phyloP scores from a whole-genome alignment of 1,139 yeast genomes.

The Geotrichum restrictum region DNA sequence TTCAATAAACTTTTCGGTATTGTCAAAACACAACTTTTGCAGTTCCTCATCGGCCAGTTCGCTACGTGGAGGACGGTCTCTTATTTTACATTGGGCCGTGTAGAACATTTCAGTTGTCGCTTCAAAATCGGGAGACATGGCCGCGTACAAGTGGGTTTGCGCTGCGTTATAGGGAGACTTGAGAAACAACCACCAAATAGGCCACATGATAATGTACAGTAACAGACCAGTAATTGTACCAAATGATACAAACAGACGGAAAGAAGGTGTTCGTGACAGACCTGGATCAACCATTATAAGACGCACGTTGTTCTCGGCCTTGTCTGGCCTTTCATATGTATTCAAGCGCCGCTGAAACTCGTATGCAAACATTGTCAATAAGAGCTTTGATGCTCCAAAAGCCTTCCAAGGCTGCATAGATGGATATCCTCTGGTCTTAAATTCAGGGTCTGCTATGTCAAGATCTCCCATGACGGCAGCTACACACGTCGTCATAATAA shows the following conservation, averaged over 20 bases:
- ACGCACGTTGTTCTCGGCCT: slow-evolving; percentile 61
- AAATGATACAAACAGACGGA: slow-evolving; percentile 70
- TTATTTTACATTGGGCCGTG: slow-evolving; percentile 65
- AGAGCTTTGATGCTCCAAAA: slow-evolving; percentile 76
- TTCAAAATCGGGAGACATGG: slow-evolving; percentile 66
- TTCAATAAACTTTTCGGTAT: slow-evolving; percentile 55
- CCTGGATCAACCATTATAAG: slow-evolving; percentile 89
- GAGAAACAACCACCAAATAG: slow-evolving; percentile 75
- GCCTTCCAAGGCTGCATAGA: slow-evolving; percentile 62
- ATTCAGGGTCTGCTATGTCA: slow-evolving; percentile 63
- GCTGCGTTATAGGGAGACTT: slow-evolving; percentile 76
- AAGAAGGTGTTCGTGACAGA: slow-evolving; percentile 78
- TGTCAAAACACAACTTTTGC: slow-evolving; percentile 59
- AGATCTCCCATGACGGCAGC: slow-evolving; percentile 69
- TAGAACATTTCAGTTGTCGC: slow-evolving; percentile 61
- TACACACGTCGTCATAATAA: slow-evolving; percentile 70
- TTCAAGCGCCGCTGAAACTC: slow-evolving; percentile 68
- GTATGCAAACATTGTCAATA: slow-evolving; percentile 66
- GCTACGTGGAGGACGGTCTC: slow-evolving; percentile 51
- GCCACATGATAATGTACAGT: slow-evolving; percentile 64
- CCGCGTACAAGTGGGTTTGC: slow-evolving; percentile 67
- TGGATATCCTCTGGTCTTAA: slow-evolving; percentile 61
- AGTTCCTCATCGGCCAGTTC: slow-evolving; percentile 62
- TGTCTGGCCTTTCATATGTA: slow-evolving; percentile 58
- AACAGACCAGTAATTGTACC: slow-evolving; percentile 72